phyloP scores from a whole-genome alignment of 78 protist genomes.

The Bodo saltans region DNA sequence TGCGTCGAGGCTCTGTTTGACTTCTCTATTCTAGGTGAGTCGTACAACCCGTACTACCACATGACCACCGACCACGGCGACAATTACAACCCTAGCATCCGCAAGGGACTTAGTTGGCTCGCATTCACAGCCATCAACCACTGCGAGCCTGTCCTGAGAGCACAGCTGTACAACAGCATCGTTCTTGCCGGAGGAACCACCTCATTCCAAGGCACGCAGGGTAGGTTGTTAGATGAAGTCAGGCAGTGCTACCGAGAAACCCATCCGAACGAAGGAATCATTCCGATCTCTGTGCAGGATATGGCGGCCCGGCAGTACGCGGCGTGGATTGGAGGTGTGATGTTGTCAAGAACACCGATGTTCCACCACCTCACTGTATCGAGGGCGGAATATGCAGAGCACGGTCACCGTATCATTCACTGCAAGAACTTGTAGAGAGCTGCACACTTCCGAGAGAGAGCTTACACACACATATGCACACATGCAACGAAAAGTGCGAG shows the following conservation, averaged over 20 bases:
- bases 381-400: background rate
- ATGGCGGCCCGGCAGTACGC: background rate
- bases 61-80: slow-evolving; percentile 71
- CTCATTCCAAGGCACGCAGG: slow-evolving; percentile 6
- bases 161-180: slow-evolving; percentile 44
- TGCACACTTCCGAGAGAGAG: too few relatives aligned
- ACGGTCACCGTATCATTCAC: slow-evolving; percentile 4
- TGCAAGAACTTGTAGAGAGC: background rate
- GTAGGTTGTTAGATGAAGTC: background rate
- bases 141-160: slow-evolving; percentile 44
- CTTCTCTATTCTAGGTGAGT: slow-evolving; percentile 51
- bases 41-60: slow-evolving; percentile 62
- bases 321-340: slow-evolving; percentile 20
- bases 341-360: slow-evolving; percentile 7
- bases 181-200: slow-evolving; percentile 52
- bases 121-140: slow-evolving; percentile 33
- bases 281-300: background rate
- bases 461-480: too few relatives aligned
- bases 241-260: background rate
- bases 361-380: background rate
- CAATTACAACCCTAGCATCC: background rate
- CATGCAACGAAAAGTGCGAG: too few relatives aligned
- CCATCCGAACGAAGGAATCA: slow-evolving; percentile 8
- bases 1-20: slow-evolving; percentile 57
- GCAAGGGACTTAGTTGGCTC: background rate